Conservation (phyloP, 257 asterid genomes). For the Nicotiana noctiflora region DNA sequence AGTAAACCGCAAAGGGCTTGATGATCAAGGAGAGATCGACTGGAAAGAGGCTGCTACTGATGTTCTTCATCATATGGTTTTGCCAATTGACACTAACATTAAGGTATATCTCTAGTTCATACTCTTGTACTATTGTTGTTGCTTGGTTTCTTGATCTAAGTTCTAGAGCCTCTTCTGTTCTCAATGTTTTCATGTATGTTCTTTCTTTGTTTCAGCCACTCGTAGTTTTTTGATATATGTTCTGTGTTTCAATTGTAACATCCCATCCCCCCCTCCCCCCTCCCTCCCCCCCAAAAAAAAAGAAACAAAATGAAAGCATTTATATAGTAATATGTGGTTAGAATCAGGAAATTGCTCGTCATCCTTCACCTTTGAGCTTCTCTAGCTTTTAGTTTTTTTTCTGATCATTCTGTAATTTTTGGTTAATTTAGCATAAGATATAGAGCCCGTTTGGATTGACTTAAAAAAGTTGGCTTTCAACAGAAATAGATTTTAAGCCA, state of each 20-base stretch:
- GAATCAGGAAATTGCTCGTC: neutral
- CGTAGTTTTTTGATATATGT: neutral
- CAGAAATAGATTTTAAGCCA: too few species aligned
- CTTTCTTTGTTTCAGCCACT: neutral
- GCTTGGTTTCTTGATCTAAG: neutral
- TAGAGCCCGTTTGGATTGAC: too few species aligned
- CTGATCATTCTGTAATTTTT: too few species aligned
- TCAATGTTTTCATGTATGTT: neutral
- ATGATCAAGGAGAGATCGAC: conserved; percentile 23
- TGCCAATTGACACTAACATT: conserved; percentile 29
- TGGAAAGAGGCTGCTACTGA: conserved; percentile 29
- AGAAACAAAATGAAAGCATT: neutral
- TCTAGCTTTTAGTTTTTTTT: neutral
- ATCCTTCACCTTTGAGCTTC: neutral
- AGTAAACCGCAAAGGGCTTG: conserved; percentile 13
- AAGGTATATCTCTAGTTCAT: conserved; percentile 23
- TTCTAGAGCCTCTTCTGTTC: neutral
- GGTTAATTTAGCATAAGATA: neutral
- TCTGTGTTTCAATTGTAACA: too few species aligned
- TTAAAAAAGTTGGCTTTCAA: too few species aligned
- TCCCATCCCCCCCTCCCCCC: too few species aligned
- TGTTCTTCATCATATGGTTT: conserved; percentile 28
- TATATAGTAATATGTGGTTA: neutral
- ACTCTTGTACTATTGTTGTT: neutral
- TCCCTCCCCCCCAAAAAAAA: too few species aligned